Evolutionary conservation across 2,329 filamentous ascomycete genomes (phyloP), one percentile per base, ranked within the genome.

Genomic region (Neoascochyta sp.): DNA sequence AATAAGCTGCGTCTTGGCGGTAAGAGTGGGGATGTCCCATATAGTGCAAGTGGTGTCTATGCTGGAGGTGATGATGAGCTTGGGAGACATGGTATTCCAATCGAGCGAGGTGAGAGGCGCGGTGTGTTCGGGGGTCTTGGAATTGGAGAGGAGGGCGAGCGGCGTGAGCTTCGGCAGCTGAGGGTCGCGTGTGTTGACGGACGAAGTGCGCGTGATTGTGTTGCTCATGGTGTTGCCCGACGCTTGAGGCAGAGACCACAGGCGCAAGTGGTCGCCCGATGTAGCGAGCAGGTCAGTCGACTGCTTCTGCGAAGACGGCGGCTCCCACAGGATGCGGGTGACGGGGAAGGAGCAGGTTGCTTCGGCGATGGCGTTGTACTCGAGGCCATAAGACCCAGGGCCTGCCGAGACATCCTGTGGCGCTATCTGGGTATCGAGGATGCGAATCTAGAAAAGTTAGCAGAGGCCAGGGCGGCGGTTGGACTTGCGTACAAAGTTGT

Each of bases 21-120:
- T 98, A 41, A 98, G 72, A 1, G 92, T 95, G 3, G 92, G 92
- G 33, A 98, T 98, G 62, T 98, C 92, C 92, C 92, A 98, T 46
- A 98, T 98, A 4, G 92, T 98, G 67, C 92, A 98, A 5, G 92
- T 98, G 1, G 92, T 98, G 59, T 98, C 92, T 55, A 98, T 98
- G 62, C 89, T 96, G 3, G 89, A 95, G 1, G 92, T 98, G 54
- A 98, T 98, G 57, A 98, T 98, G 31, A 98, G 72, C 61, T 90
- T 95, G 1, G 92, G 92, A 14, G 88, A 95, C 29, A 98, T 83
- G 2, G 86, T 94, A 56, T 98, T 98, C 92, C 92, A 98, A 62
- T 98, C 92, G 25, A 98, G 73, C 10, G 89, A 95, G 2, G 92
- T 98, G 36, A 98, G 78, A 12, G 92, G 92, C 9, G 92, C 92